phyloP scores from a whole-genome alignment of 2,329 filamentous ascomycete genomes.

The Cladorrhinum sp. region DNA sequence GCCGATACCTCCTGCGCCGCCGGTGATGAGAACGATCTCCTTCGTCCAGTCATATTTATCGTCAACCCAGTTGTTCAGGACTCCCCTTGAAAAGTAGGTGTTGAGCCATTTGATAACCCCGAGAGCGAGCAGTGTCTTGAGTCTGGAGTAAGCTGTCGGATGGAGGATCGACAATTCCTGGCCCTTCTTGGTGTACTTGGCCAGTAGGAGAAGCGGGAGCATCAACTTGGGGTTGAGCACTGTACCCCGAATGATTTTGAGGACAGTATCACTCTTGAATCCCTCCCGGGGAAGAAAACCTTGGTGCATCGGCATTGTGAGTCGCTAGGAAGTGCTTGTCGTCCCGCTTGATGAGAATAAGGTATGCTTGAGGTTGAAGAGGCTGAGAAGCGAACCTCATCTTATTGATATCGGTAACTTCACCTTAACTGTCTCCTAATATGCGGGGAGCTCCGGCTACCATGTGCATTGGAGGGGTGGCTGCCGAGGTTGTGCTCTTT shows the following conservation, averaged over 20 bases:
- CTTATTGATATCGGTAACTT: background rate
- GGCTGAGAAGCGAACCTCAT: background rate
- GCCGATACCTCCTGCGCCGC: conserved; percentile 73
- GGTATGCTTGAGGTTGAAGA: background rate
- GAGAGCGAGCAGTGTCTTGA: conserved; percentile 53
- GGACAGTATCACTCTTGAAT: conserved; percentile 59
- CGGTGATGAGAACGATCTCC: conserved; percentile 72
- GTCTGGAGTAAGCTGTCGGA: conserved; percentile 46
- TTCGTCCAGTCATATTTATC: conserved; percentile 63
- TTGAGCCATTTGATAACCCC: conserved; percentile 49
- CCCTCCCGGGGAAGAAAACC: conserved; percentile 55
- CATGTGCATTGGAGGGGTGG: background rate
- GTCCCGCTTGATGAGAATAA: background rate
- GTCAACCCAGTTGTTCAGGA: conserved; percentile 47
- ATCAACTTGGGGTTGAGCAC: conserved; percentile 63
- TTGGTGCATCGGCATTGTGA: conserved; percentile 46
- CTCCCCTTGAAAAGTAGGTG: conserved; percentile 49
- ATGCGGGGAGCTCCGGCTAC: background rate
- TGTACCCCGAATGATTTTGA: conserved; percentile 56
- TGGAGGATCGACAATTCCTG: conserved; percentile 52
- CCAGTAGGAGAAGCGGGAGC: conserved; percentile 60
- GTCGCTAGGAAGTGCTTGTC: too few species aligned
- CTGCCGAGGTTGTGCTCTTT: conserved; percentile 5
- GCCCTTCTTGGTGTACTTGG: conserved; percentile 62
- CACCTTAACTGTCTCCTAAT: background rate